Conservation (phyloP, 192 early-diverging fungal genomes). For the Coemansia reversa region DNA sequence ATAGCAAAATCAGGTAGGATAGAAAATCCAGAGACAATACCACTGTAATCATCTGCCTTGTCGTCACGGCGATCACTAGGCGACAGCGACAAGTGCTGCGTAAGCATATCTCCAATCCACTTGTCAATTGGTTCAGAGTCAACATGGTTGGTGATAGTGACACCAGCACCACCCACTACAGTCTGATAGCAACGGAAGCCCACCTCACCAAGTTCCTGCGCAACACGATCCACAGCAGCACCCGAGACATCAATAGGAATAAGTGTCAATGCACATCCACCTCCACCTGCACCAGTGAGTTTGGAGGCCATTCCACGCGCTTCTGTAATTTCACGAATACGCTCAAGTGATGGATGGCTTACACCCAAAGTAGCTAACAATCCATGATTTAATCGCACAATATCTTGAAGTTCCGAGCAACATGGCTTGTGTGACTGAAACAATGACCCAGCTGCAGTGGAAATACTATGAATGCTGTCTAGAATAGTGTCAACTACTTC, state of each 20-base stretch:
- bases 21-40: constrained; percentile 20
- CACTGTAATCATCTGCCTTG: constrained; percentile 5
- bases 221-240: constrained; percentile 45
- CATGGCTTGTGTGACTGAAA: constrained; percentile 17
- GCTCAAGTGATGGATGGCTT: constrained; percentile 81
- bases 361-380: constrained; percentile 78
- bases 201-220: constrained; percentile 52
- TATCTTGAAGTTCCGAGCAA: constrained; percentile 28
- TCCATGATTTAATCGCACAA: constrained; percentile 85
- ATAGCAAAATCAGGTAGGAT: constrained; percentile 16
- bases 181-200: constrained; percentile 76
- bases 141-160: constrained; percentile 31
- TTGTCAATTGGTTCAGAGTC: constrained; percentile 11
- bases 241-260: constrained; percentile 38
- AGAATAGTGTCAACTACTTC: constrained; percentile 63
- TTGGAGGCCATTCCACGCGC: constrained; percentile 72
- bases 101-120: constrained; percentile 19
- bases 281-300: constrained; percentile 96
- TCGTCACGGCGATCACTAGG: neutral
- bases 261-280: constrained; percentile 89
- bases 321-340: constrained; percentile 64
- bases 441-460: constrained; percentile 33
- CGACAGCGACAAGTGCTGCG: constrained; percentile 3
- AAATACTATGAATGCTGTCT: constrained; percentile 67
- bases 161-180: constrained; percentile 68